phyloP scores from a whole-genome alignment of 2,329 filamentous ascomycete genomes.

The Trichoderma asperellum region DNA sequence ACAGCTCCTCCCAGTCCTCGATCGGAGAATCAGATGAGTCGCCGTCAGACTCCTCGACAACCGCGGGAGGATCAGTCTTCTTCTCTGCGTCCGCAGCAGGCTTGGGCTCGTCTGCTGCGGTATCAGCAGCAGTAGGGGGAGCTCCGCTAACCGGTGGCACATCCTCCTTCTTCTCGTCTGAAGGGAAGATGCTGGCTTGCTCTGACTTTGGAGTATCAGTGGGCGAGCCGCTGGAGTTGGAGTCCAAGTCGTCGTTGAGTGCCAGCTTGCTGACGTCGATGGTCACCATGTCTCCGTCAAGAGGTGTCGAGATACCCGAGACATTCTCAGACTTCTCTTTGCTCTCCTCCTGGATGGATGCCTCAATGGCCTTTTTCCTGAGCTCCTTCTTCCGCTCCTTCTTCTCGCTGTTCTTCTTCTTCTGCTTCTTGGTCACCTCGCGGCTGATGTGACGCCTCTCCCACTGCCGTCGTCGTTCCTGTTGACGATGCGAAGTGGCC shows the following conservation, averaged over 20 bases:
- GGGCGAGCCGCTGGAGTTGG: conserved; percentile 41
- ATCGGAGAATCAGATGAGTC: conserved; percentile 65
- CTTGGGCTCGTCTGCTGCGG: conserved; percentile 29
- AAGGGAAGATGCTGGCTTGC: conserved; percentile 34
- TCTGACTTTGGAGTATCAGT: conserved; percentile 41
- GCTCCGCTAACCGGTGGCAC: conserved; percentile 39
- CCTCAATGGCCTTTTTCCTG: conserved; percentile 35
- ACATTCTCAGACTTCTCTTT: background rate
- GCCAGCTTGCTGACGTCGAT: conserved; percentile 32
- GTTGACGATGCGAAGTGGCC: conserved; percentile 50
- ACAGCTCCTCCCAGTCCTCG: conserved; percentile 62
- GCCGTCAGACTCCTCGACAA: conserved; percentile 43
- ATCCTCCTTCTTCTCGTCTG: conserved; percentile 41
- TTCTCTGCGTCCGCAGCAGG: background rate
- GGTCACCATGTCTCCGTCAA: conserved; percentile 30
- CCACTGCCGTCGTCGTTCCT: conserved; percentile 54
- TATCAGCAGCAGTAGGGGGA: conserved; percentile 32
- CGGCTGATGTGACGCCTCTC: conserved; percentile 52
- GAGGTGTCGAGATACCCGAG: background rate
- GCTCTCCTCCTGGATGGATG: background rate
- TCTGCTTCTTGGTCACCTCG: conserved; percentile 48
- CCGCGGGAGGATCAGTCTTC: background rate
- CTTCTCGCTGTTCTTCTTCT: conserved; percentile 46
- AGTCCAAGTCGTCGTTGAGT: conserved; percentile 34
- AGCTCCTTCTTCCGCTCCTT: conserved; percentile 40